Evolutionary conservation across 164 flowering plant species (phyloP), one percentile per base, ranked within the genome.

Genomic region (Vitis cinerea): DNA sequence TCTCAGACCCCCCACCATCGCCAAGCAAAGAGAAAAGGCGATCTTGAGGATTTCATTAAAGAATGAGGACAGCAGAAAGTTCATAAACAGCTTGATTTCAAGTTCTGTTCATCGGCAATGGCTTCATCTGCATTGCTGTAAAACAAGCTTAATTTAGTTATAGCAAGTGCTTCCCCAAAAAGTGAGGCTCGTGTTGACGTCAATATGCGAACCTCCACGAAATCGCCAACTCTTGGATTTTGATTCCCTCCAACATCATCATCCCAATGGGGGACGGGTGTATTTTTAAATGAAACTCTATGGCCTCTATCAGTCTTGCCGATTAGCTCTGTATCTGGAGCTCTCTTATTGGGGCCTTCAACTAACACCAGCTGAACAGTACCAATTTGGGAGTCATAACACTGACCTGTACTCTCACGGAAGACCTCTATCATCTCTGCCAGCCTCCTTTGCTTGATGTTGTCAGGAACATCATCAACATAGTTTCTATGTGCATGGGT

Each of bases 401-500:
- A 80, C 76, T 86, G 90, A 44, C 97, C 98, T 17, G 98, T 95
- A 57, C 89, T 88, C 77, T 80, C 91, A 17, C 96, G 94, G 81
- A 95, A 95, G 10, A 89, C 75, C n/a, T 86, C 91, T 14, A 95
- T 93, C 66, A 95, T 87, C 74, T 95, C 94, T 47, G 96, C 68
- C 65, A 95, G 71, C 72, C 98, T 81, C 80, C 97, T 90, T 78
- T 95, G 98, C 81, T 95, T 95, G 47, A 90, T 84, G 48, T 82
- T 82, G 2, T 91, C 91, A 30, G 94, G 94, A 53, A 95, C 94
- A 78, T 93, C 93, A 78, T 95, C 99, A 1, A 44, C 75, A 60
- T 91, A 91, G 73, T 88, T 91, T 70, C 99, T 83, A 59, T 95
- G 88, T 50, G 99, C 99, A 83, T 95, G 98, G 23, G 99, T 95